A percentile compares a stretch with the other conserved stretches of the same genome.
phyloP scores from a whole-genome alignment of 1,284 basidiomycete species.

The Paramarasmius palmivorus region DNA sequence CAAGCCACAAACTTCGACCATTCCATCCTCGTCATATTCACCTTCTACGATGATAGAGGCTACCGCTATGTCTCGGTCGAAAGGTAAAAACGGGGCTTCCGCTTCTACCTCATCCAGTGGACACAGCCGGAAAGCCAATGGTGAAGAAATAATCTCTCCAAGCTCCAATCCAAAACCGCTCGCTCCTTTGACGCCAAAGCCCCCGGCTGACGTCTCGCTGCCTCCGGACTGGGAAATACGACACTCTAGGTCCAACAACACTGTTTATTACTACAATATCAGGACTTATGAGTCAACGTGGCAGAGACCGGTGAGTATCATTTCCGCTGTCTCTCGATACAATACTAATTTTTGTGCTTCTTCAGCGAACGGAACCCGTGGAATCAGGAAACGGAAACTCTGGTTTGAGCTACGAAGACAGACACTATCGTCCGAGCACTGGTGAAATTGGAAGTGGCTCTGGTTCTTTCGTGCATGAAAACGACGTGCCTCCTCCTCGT shows the following conservation, averaged over 20 bases:
- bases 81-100: conserved; percentile 33
- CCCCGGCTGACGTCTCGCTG: conserved; percentile 37
- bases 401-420: conserved; percentile 53
- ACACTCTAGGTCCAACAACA: conserved; percentile 45
- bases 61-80: conserved; percentile 52
- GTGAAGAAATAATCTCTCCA: conserved; percentile 9
- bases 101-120: conserved; percentile 13
- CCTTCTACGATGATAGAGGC: conserved; percentile 48
- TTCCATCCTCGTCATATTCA: conserved; percentile 55
- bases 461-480: conserved; percentile 17
- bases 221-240: conserved; percentile 65
- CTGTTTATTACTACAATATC: conserved; percentile 60
- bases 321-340: conserved; percentile 16
- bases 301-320: conserved; percentile 46
- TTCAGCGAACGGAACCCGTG: conserved; percentile 26
- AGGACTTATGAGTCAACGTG: conserved; percentile 61
- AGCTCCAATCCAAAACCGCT: conserved; percentile 1
- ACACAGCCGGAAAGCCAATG: conserved; percentile 7
- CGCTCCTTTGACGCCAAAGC: conserved; percentile 28
- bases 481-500: conserved; percentile 13
- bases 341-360: conserved; percentile 29
- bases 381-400: not conserved
- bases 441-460: conserved; percentile 24
- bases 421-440: conserved; percentile 56
- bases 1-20: conserved; percentile 59